Conservation (phyloP, 495 filamentous ascomycete genomes). For the Apiosordaria backusii region DNA sequence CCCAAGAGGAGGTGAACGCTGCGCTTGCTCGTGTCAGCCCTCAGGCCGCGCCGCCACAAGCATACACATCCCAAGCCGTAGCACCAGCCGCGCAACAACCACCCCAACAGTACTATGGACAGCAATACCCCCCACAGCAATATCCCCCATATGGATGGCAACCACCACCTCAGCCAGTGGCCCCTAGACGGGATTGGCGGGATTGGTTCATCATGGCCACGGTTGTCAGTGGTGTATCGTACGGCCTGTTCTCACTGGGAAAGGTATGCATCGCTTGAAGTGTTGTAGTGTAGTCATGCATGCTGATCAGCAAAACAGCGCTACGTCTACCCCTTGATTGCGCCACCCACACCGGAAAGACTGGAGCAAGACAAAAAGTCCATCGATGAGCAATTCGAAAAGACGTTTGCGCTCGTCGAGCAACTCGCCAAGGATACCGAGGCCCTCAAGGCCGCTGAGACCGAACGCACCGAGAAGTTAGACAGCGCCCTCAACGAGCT, state of each 20-base stretch:
- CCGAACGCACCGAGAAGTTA: constrained; percentile 76
- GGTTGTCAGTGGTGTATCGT: constrained; percentile 77
- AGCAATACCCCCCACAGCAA: constrained; percentile 51
- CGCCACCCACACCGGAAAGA: constrained; percentile 88
- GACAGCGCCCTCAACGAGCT: constrained; percentile 80
- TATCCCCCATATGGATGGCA: constrained; percentile 61
- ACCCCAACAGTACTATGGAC: constrained; percentile 63
- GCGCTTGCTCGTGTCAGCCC: constrained; percentile 73
- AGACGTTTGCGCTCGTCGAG: constrained; percentile 86
- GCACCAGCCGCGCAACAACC: constrained; percentile 41
- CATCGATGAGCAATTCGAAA: constrained; percentile 88
- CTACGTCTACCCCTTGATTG: constrained; percentile 85
- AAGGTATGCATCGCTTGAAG: too few relatives aligned
- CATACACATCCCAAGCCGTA: constrained; percentile 44
- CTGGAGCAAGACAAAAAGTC: constrained; percentile 87
- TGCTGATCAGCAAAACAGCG: too few relatives aligned
- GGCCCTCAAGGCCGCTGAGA: constrained; percentile 77
- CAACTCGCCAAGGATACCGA: constrained; percentile 88
- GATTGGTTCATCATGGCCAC: constrained; percentile 99
- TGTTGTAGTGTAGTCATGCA: neutral
- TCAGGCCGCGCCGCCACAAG: constrained; percentile 46
- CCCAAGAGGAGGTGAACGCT: constrained; percentile 86
- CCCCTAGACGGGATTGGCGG: constrained; percentile 81
- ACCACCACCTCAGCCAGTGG: constrained; percentile 58
- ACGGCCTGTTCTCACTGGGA: constrained; percentile 80